Conservation (phyloP, 208 protist species). For the Vickermania ingenoplastis region DNA sequence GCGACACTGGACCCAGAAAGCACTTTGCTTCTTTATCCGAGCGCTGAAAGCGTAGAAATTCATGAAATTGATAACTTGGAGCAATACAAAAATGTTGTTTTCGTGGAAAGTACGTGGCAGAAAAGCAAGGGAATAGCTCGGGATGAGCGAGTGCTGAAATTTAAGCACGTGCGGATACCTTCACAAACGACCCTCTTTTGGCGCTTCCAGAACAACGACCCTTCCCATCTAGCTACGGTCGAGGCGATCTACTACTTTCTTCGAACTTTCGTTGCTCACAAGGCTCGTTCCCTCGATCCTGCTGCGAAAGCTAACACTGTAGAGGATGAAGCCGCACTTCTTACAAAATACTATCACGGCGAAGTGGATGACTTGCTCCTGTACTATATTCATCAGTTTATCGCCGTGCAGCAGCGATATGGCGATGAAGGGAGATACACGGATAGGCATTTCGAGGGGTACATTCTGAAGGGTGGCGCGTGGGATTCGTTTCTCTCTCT, state of each 20-base stretch:
- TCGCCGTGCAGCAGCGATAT: conserved; percentile 86
- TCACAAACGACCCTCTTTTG: conserved; percentile 89
- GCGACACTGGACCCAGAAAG: conserved; percentile 37
- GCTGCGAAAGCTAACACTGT: not conserved
- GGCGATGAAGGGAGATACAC: conserved; percentile 48
- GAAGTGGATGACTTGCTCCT: conserved; percentile 94
- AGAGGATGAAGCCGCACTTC: not conserved
- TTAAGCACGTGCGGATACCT: conserved; percentile 78
- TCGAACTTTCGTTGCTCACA: conserved; percentile 72
- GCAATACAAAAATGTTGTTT: conserved; percentile 79
- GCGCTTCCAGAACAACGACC: conserved; percentile 90
- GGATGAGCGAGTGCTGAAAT: conserved; percentile 54
- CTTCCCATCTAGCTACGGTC: conserved; percentile 88
- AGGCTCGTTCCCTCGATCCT: conserved; percentile 22
- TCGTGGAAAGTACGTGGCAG: conserved; percentile 93
- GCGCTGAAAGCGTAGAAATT: conserved; percentile 58
- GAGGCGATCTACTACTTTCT: conserved; percentile 95
- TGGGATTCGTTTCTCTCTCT: conserved; percentile 82
- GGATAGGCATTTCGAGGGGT: conserved; percentile 74
- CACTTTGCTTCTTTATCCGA: conserved; percentile 85
- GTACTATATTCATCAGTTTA: conserved; percentile 93
- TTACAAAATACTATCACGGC: conserved; percentile 50
- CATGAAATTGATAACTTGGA: conserved; percentile 57
- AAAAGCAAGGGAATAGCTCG: conserved; percentile 83
- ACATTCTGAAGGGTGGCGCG: conserved; percentile 52